Percentiles rank a stretch among this genome's conserved stretches.
These are phyloP conservation scores for Barbatosphaeria neglecta DNA, from an alignment of 495 filamentous ascomycete genomes.

Conservation along the genomic window DNA sequence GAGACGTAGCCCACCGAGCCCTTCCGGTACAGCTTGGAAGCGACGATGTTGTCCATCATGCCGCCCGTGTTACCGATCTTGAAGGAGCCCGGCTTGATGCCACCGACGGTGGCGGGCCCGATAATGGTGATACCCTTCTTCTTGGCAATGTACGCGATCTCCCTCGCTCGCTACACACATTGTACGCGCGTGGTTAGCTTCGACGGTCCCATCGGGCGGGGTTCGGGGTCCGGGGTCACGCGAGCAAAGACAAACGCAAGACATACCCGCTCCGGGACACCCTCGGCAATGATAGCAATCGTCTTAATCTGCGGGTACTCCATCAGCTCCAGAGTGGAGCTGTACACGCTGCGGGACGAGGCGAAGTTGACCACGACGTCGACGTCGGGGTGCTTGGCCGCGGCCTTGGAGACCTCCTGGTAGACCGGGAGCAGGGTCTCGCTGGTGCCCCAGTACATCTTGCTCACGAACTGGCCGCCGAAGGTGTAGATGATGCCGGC, in stretches of 20 bases:
- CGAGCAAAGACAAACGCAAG: too few relatives aligned
- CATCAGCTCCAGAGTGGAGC: slow-evolving; percentile 97
- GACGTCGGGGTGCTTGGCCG: slow-evolving; percentile 94
- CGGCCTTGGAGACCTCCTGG: slow-evolving; percentile 85
- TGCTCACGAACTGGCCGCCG: slow-evolving; percentile 98
- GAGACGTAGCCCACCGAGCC: slow-evolving; percentile 98
- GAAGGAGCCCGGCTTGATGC: slow-evolving; percentile 97
- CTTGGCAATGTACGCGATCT: slow-evolving; percentile 87
- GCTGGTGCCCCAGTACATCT: slow-evolving; percentile 99
- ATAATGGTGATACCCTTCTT: slow-evolving; percentile 99
- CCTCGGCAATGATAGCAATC: slow-evolving; percentile 98
- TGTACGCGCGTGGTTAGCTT: slow-evolving; percentile 5
- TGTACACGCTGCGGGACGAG: slow-evolving; percentile 95
- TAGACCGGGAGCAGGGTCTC: slow-evolving; percentile 98
- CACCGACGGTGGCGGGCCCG: slow-evolving; percentile 94
- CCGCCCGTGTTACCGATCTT: slow-evolving; percentile 99
- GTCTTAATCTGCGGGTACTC: slow-evolving; percentile 91
- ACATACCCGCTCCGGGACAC: slow-evolving; percentile 92
- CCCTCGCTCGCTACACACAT: slow-evolving; percentile 66
- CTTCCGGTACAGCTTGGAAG: slow-evolving; percentile 98
- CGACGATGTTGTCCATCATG: slow-evolving; percentile 99
- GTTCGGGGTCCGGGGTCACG: background rate
- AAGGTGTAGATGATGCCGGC: slow-evolving; percentile 99
- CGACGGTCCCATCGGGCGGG: background rate
- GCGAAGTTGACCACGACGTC: slow-evolving; percentile 99